A percentile compares a stretch with the other conserved stretches of the same genome.
Evolutionary conservation across 2,329 filamentous ascomycete genomes (phyloP).

Genomic region (Penicillium brevicompactum): DNA sequence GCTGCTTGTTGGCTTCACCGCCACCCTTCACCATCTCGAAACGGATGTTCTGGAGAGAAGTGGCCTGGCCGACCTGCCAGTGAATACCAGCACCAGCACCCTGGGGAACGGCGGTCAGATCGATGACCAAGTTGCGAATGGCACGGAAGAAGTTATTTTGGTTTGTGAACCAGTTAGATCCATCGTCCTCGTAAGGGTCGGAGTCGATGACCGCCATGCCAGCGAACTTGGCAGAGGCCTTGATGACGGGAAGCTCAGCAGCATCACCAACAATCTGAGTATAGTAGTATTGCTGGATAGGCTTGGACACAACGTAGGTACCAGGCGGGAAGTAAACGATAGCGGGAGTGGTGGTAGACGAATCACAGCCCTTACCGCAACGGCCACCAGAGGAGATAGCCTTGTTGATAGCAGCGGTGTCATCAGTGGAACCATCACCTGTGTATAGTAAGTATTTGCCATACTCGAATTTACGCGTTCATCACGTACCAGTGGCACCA

Average conservation of each 20-base stretch:
- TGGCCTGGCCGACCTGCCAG: conserved; percentile 85
- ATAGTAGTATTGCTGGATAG: conserved; percentile 87
- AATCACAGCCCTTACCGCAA: conserved; percentile 81
- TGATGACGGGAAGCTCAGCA: conserved; percentile 70
- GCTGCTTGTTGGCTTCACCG: conserved; percentile 66
- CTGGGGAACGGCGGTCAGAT: conserved; percentile 67
- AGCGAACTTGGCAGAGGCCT: conserved; percentile 69
- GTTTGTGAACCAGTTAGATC: conserved; percentile 76
- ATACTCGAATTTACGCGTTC: no score
- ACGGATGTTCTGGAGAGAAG: conserved; percentile 76
- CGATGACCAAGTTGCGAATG: conserved; percentile 79
- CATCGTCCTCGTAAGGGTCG: conserved; percentile 74
- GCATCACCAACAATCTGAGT: conserved; percentile 89
- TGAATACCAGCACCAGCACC: conserved; percentile 70
- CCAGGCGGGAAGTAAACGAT: conserved; percentile 90
- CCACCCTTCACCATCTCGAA: conserved; percentile 76
- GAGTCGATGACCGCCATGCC: conserved; percentile 90
- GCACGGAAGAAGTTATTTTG: conserved; percentile 84
- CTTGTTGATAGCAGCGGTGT: conserved; percentile 83
- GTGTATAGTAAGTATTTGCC: conserved; percentile 28
- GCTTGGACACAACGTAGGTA: conserved; percentile 77
- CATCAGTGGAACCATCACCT: conserved; percentile 72
- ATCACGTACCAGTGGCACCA: conserved; percentile 66
- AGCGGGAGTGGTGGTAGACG: conserved; percentile 78
- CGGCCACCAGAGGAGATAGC: conserved; percentile 77